Evolutionary conservation across 108 stramenopile genomes (phyloP).

Genomic region (Nitzschia putrida): DNA sequence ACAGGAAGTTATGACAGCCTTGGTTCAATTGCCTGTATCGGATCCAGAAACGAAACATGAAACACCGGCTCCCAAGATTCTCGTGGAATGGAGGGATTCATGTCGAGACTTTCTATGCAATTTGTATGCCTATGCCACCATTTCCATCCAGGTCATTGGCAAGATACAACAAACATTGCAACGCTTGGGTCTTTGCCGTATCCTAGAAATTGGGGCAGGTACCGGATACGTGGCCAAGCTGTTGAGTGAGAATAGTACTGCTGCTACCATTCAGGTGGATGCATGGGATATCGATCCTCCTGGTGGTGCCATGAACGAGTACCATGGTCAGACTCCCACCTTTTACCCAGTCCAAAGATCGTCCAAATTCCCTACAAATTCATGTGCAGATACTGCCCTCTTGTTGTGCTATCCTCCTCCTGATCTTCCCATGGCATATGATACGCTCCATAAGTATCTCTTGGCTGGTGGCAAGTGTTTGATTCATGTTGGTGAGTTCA

Average conservation of each 20-base stretch:
- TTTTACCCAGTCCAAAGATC: conserved; percentile 33
- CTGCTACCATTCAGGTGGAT: conserved; percentile 13
- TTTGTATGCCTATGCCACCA: conserved; percentile 61
- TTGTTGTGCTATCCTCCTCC: conserved; percentile 70
- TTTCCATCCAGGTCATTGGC: conserved; percentile 20
- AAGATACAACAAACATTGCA: conserved; percentile 5
- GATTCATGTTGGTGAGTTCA: conserved; percentile 63
- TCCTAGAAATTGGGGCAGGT: conserved; percentile 63
- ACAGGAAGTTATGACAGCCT: conserved; percentile 5
- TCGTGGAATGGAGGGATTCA: conserved; percentile 62
- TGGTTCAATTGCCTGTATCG: conserved; percentile 1
- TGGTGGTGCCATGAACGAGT: conserved; percentile 41
- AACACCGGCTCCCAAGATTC: conserved; percentile 47
- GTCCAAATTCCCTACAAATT: conserved; percentile 6
- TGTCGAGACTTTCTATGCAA: conserved; percentile 64
- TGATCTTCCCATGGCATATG: conserved; percentile 47
- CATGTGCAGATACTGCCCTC: conserved; percentile 23
- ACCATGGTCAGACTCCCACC: conserved; percentile 60
- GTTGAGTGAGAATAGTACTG: conserved; percentile 19
- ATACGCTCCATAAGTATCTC: conserved; percentile 31
- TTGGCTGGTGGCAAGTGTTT: conserved; percentile 29
- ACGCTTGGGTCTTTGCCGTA: neutral
- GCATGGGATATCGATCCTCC: conserved; percentile 55
- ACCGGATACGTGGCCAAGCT: conserved; percentile 61
- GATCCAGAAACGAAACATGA: conserved; percentile 32